Percentiles rank a stretch among this genome's conserved stretches.
Evolutionary conservation across 192 early-diverging fungal genomes (phyloP).

Genomic region (Dissophora ornata): DNA sequence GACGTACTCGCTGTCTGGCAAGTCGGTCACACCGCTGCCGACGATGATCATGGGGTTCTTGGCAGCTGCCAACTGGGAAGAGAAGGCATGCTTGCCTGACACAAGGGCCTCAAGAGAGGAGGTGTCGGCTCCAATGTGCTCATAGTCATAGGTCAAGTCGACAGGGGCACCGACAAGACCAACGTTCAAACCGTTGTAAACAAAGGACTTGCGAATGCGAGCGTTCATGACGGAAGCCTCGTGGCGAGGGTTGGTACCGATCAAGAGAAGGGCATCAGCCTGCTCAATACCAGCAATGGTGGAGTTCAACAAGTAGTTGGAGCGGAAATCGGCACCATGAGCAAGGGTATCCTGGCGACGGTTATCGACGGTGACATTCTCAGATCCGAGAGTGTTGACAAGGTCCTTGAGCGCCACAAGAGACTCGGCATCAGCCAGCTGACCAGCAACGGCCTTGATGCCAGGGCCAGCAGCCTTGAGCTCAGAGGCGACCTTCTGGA

Average conservation of each 20-base stretch:
- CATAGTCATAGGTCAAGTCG: constrained; percentile 92
- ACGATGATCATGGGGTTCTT: constrained; percentile 94
- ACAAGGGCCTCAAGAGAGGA: constrained; percentile 76
- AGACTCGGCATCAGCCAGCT: constrained; percentile 92
- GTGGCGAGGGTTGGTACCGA: constrained; percentile 96
- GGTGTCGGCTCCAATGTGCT: constrained; percentile 78
- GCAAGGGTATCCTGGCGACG: constrained; percentile 61
- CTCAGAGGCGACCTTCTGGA: constrained; percentile 75
- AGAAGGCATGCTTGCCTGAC: constrained; percentile 77
- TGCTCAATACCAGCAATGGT: constrained; percentile 90
- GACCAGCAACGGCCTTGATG: constrained; percentile 90
- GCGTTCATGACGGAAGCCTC: constrained; percentile 97
- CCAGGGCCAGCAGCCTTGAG: constrained; percentile 70
- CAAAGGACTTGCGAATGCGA: constrained; percentile 93
- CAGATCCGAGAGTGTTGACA: constrained; percentile 86
- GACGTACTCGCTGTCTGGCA: constrained; percentile 77
- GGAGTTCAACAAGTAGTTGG: constrained; percentile 89
- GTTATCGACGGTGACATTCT: constrained; percentile 85
- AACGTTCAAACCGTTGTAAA: constrained; percentile 82
- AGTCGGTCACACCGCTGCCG: constrained; percentile 83
- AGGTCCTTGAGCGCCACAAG: constrained; percentile 96
- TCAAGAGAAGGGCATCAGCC: constrained; percentile 90
- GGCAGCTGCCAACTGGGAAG: constrained; percentile 78
- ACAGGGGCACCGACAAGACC: constrained; percentile 82
- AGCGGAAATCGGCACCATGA: constrained; percentile 82